These are phyloP conservation scores for Sporormia fimetaria DNA, from an alignment of 495 filamentous ascomycete species.

Conservation along the genomic window DNA sequence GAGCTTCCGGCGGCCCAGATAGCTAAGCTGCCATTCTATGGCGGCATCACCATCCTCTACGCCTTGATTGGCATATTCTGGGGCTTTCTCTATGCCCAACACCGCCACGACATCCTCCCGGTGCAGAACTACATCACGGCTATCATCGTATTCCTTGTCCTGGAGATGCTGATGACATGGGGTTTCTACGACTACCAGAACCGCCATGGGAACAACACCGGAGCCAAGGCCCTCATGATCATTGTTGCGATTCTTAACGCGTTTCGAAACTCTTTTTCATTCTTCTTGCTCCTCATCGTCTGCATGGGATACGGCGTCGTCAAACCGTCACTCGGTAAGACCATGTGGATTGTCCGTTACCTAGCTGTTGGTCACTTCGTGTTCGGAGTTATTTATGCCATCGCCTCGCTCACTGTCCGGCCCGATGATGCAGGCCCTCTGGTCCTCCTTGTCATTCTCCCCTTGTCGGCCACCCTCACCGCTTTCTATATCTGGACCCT, in stretches of 20 bases:
- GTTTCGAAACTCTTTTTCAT: conserved; percentile 90
- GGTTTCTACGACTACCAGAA: conserved; percentile 97
- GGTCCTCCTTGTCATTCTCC: conserved; percentile 90
- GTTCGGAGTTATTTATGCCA: conserved; percentile 86
- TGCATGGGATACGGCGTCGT: conserved; percentile 99
- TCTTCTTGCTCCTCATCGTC: conserved; percentile 96
- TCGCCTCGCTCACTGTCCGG: conserved; percentile 79
- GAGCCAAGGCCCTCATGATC: conserved; percentile 74
- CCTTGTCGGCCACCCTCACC: conserved; percentile 82
- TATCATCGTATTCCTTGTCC: conserved; percentile 83
- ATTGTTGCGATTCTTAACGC: conserved; percentile 87
- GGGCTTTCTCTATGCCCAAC: conserved; percentile 92
- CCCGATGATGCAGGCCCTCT: conserved; percentile 75
- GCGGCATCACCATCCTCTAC: conserved; percentile 86
- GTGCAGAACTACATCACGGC: conserved; percentile 99
- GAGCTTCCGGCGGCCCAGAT: conserved; percentile 93
- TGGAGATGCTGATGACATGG: conserved; percentile 98
- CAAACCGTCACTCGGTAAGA: conserved; percentile 81
- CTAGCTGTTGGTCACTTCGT: conserved; percentile 86
- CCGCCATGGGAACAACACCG: conserved; percentile 69
- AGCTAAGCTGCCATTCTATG: conserved; percentile 95
- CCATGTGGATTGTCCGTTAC: conserved; percentile 89
- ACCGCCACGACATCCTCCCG: conserved; percentile 84
- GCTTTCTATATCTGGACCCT: conserved; percentile 99
- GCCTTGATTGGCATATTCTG: conserved; percentile 78